A percentile compares a stretch with the other conserved stretches of the same genome.
These are phyloP conservation scores for Macrotyloma uniflorum DNA, from an alignment of 306 rosid genomes.

Conservation along the genomic window DNA sequence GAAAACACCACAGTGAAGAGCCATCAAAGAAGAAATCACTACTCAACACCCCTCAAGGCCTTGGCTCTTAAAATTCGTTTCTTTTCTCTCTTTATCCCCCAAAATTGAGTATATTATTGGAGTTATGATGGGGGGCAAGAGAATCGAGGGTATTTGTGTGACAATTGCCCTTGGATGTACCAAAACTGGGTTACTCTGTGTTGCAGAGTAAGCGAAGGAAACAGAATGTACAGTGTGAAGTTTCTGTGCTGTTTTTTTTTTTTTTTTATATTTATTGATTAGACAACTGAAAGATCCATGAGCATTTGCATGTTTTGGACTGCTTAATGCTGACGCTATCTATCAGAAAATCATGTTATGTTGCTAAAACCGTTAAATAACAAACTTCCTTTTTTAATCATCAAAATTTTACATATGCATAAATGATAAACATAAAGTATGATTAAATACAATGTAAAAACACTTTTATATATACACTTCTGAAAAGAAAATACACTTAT, in stretches of 20 bases:
- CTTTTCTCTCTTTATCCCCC: not conserved
- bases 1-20: conserved; percentile 63
- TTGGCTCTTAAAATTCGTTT: not conserved
- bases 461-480: too few species aligned
- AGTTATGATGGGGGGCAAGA: not conserved
- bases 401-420: too few species aligned
- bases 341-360: not conserved
- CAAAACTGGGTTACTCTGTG: conserved; percentile 11
- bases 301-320: not conserved
- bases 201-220: conserved; percentile 29
- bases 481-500: too few species aligned
- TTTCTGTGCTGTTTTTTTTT: not conserved
- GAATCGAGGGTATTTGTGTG: conserved; percentile 20
- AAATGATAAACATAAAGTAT: not conserved
- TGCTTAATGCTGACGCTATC: conserved; percentile 34
- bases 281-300: not conserved
- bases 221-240: not conserved
- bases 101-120: not conserved
- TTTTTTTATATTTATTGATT: not conserved
- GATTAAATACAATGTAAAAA: too few species aligned
- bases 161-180: conserved; percentile 33
- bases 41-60: not conserved
- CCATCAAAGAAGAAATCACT: conserved; percentile 56
- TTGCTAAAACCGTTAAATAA: not conserved
- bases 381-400: not conserved